These are phyloP conservation scores for Fusarium neocosmosporiellum DNA, from an alignment of 2,329 filamentous ascomycete species.

Conservation along the genomic window DNA sequence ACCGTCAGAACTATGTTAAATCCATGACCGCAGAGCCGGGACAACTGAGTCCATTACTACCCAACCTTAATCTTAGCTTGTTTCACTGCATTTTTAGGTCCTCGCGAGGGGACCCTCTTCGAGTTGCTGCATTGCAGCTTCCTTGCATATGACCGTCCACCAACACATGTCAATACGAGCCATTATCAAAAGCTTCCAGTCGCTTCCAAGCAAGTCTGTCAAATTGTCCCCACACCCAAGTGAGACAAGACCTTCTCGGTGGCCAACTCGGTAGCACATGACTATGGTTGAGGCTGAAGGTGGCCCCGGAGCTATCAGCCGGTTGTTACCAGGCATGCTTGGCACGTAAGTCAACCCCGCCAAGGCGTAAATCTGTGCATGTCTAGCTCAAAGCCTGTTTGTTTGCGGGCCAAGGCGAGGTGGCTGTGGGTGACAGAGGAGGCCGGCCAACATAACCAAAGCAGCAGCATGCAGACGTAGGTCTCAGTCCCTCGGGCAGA, in stretches of 20 bases:
- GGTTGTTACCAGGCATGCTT: background rate
- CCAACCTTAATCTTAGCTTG: no score
- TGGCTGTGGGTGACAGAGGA: background rate
- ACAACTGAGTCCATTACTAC: background rate
- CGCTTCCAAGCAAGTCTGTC: background rate
- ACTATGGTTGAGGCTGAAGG: background rate
- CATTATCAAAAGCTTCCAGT: background rate
- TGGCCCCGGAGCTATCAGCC: background rate
- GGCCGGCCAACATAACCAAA: background rate
- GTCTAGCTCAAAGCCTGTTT: background rate
- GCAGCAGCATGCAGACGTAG: background rate
- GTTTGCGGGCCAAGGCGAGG: background rate
- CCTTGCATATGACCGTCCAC: background rate
- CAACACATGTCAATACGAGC: background rate
- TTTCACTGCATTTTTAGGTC: background rate
- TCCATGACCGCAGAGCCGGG: background rate
- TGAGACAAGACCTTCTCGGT: background rate
- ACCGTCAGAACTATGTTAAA: background rate
- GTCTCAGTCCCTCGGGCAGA: background rate
- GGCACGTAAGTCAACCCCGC: background rate
- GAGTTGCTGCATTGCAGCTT: background rate
- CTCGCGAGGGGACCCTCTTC: background rate
- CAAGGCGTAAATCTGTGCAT: background rate
- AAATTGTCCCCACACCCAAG: background rate
- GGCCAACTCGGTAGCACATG: background rate